Evolutionary conservation across 2,329 filamentous ascomycete genomes (phyloP), one percentile per base, ranked within the genome.

Genomic region (Claviceps sp.): DNA sequence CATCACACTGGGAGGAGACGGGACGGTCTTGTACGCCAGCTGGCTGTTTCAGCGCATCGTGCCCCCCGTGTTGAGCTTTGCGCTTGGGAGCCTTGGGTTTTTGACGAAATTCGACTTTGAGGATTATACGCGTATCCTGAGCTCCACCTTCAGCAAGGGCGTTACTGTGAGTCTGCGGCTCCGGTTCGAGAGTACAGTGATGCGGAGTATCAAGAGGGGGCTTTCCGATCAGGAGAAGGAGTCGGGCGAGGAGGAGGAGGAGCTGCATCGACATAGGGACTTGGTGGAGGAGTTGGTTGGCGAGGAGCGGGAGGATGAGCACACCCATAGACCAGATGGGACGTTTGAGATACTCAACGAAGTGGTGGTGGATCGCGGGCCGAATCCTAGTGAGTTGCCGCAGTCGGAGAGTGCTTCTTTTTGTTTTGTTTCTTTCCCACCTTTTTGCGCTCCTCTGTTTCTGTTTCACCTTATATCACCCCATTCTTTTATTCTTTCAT

Each of bases 21-120:
- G 93, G n/a, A 98, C 93, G 0, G 91, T 98, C 6, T 73, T 98
- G 11, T 97, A 95, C 63, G 87, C 91, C 4, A 95, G 88, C 63
- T 97, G 91, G 90, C 75, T 98, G 1, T 98, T 98, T 65, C 93
- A 98, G 70, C 82, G 87, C 43, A 86, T 97, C 47, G 91, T 97
- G 0, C 93, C 93, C 5, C 93, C 93, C 0, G 88, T 96, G 1
- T 73, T 98, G 55, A 91, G 88, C 55, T 97, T 98, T 66, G 81
- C 89, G 1, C 73, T 97, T 9, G 93, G 93, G 8, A 95, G 90
- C 24, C 74, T 98, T 5, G 93, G 93, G 0, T 98, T 98, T 63
- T 71, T 98, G 58, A 97, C 93, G 26, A 96, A 96, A 63, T 97
- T 97, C 64, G 90, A 97, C 66, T 98, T 90, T 66, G 80, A 82